phyloP scores from a whole-genome alignment of 306 rosid species.

The Quercus cerris region DNA sequence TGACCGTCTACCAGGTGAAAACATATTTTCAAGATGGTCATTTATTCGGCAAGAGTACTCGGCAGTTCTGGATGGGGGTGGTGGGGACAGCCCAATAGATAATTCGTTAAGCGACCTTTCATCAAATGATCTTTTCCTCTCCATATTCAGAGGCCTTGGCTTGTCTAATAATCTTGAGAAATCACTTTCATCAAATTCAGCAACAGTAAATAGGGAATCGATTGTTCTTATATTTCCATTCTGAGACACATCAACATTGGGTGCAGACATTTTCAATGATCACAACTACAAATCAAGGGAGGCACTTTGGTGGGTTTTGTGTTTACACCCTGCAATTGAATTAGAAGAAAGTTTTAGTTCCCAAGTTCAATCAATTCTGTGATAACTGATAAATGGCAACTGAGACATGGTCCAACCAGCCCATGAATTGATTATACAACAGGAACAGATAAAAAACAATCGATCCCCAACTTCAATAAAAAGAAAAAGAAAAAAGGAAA shows the following conservation, averaged over 20 bases:
- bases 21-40: slow-evolving; percentile 38
- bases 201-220: slow-evolving; percentile 22
- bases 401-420: not conserved
- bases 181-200: slow-evolving; percentile 50
- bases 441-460: not conserved
- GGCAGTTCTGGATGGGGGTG: slow-evolving; percentile 19
- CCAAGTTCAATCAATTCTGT: not conserved
- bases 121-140: slow-evolving; percentile 71
- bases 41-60: slow-evolving; percentile 36
- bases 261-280: slow-evolving; percentile 28
- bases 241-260: slow-evolving; percentile 30
- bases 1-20: slow-evolving; percentile 47
- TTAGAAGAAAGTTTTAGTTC: not conserved
- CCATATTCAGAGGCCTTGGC: slow-evolving; percentile 65
- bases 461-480: not conserved
- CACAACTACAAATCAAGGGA: not conserved
- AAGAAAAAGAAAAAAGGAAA: not conserved
- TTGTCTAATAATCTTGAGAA: slow-evolving; percentile 55
- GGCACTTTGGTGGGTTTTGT: slow-evolving; percentile 10
- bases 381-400: not conserved
- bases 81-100: slow-evolving; percentile 51
- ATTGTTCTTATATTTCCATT: slow-evolving; percentile 37
- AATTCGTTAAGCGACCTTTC: slow-evolving; percentile 63
- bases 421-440: not conserved
- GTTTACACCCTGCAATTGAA: slow-evolving; percentile 39